Evolutionary conservation across 495 filamentous ascomycete species (phyloP).

Genomic region (Ascodesmis nigricans): DNA sequence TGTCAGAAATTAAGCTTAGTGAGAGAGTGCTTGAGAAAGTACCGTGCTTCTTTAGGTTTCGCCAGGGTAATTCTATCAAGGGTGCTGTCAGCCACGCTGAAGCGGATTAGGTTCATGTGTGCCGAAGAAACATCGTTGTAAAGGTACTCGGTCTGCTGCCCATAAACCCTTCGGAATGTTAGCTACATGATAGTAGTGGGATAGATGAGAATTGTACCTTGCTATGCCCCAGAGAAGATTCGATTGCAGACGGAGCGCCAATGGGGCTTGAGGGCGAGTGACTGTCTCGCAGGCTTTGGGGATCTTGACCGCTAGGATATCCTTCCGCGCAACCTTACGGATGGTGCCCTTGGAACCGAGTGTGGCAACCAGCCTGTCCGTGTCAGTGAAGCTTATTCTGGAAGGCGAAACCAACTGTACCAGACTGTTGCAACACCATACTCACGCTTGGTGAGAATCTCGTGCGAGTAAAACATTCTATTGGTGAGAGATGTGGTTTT

Average conservation of each 20-base stretch:
- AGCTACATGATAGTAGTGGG: constrained; percentile 2
- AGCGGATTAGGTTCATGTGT: constrained; percentile 47
- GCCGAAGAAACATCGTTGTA: constrained; percentile 57
- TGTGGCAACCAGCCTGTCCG: constrained; percentile 72
- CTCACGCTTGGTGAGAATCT: constrained; percentile 57
- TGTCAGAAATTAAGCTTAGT: constrained; percentile 2
- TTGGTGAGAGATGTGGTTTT: too few species aligned
- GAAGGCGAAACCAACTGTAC: constrained; percentile 32
- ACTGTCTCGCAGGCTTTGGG: constrained; percentile 72
- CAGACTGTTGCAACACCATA: constrained; percentile 90
- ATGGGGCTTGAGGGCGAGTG: constrained; percentile 58
- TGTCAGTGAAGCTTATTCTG: constrained; percentile 3
- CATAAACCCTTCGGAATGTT: constrained; percentile 37
- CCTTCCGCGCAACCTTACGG: constrained; percentile 59
- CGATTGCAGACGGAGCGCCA: constrained; percentile 80
- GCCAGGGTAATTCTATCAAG: constrained; percentile 25
- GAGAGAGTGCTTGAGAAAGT: constrained; percentile 8
- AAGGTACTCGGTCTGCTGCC: constrained; percentile 69
- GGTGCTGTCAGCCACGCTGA: constrained; percentile 17
- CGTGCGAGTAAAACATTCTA: constrained; percentile 24
- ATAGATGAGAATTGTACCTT: not conserved
- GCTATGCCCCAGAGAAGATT: constrained; percentile 43
- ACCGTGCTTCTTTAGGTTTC: constrained; percentile 53
- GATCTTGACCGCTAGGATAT: constrained; percentile 72
- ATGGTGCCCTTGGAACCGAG: constrained; percentile 50